phyloP scores from a whole-genome alignment of 2,329 filamentous ascomycete species.

The Zasmidium citrigriseum region DNA sequence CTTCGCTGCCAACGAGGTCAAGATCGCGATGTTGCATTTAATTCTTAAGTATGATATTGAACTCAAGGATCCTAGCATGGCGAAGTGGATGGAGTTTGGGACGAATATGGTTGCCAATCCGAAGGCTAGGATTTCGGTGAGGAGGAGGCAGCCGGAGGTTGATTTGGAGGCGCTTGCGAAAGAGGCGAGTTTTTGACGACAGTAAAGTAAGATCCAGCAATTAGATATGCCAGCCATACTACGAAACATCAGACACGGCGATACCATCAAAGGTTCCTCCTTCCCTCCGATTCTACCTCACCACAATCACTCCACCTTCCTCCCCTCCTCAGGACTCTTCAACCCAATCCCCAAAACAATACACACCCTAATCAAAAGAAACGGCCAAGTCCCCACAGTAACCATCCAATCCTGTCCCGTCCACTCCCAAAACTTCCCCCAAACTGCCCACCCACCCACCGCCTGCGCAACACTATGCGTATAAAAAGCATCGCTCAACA shows the following conservation, averaged over 20 bases:
- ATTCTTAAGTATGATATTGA: conserved; percentile 39
- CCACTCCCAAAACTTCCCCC: conserved; percentile 26
- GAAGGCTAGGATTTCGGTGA: conserved; percentile 14
- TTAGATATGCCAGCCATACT: too few species aligned
- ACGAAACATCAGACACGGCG: too few species aligned
- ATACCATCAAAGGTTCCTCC: too few species aligned
- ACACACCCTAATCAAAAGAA: conserved; percentile 29
- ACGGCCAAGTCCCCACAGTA: conserved; percentile 31
- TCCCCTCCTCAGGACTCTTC: conserved; percentile 7
- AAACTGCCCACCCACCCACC: conserved; percentile 31
- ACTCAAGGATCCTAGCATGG: conserved; percentile 18
- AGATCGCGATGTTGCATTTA: conserved; percentile 35
- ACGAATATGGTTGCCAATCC: conserved; percentile 12
- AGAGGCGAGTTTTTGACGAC: not conserved
- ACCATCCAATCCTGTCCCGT: conserved; percentile 30
- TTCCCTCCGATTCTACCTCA: too few species aligned
- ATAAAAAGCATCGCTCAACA: conserved; percentile 29
- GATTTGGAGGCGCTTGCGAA: conserved; percentile 27
- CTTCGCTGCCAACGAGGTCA: conserved; percentile 39
- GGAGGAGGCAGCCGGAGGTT: conserved; percentile 16
- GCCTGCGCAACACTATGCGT: conserved; percentile 30
- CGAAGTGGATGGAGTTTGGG: conserved; percentile 9
- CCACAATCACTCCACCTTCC: not conserved
- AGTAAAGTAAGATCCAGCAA: too few species aligned
- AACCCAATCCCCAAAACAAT: conserved; percentile 29